Evolutionary conservation across 192 early-diverging fungal genomes (phyloP).

Genomic region (Coemansia asiatica): DNA sequence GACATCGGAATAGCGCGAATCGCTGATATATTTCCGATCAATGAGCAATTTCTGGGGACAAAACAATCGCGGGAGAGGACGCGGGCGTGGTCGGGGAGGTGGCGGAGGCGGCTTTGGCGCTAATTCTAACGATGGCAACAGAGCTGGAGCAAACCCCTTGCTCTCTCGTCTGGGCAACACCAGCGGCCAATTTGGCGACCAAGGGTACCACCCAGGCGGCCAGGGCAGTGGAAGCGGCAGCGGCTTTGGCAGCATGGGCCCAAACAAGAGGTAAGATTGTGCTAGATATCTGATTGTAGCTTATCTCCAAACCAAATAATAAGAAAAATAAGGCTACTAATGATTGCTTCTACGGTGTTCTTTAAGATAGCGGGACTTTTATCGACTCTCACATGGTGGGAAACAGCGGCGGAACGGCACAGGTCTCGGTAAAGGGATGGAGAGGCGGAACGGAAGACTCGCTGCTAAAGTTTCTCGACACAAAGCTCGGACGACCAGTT

Average conservation of each 20-base stretch:
- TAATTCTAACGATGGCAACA: not conserved
- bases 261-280: not conserved
- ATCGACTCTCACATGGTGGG: conserved; percentile 23
- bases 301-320: not conserved
- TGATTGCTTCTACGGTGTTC: not conserved
- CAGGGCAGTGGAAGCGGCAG: not conserved
- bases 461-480: conserved; percentile 39
- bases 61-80: conserved; percentile 24
- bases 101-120: conserved; percentile 14
- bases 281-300: not conserved
- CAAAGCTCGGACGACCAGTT: conserved; percentile 33
- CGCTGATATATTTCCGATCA: not conserved
- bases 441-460: conserved; percentile 38
- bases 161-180: conserved; percentile 30
- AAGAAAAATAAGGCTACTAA: too few species aligned
- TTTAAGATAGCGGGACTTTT: conserved; percentile 23
- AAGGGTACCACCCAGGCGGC: not conserved
- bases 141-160: conserved; percentile 21
- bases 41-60: conserved; percentile 29
- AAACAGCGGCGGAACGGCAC: conserved; percentile 25
- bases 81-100: conserved; percentile 36
- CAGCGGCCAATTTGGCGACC: conserved; percentile 2
- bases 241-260: not conserved
- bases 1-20: not conserved
- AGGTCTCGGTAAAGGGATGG: conserved; percentile 50